Evolutionary conservation across 2,329 filamentous ascomycete genomes (phyloP), one percentile per base, ranked within the genome.

Genomic region (Aureobasidium sp.): DNA sequence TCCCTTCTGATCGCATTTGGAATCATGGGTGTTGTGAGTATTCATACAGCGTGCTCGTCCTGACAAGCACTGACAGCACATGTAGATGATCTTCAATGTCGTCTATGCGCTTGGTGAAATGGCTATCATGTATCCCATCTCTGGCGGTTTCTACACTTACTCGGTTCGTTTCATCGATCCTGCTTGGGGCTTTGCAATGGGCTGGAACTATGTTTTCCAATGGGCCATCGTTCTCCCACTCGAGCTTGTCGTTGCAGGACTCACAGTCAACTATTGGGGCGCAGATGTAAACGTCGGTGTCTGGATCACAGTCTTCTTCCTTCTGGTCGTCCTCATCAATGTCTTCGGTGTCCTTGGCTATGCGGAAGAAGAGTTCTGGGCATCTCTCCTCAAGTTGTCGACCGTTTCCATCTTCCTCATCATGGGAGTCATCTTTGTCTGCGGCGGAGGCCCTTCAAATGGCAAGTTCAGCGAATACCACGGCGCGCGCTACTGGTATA

Each of bases 161-260:
- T 94, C 92, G 20, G 96, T 91, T 36, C 85, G 93, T n/a, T 97
- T 97, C 70, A 76, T 97, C 27, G 91, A 97, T 71, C 93, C 92
- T 1, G 91, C 92, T 0, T 96, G 91, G 60, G 64, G 57, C 25
- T 60, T 65, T 29, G 57, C 55, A 61, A 65, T 58, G 55, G 41
- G 51, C 5, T 44, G 53, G 68, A 89, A 87, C 70, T 95, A 96
- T 73, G 90, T 89, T 4, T 74, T 96, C 67, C 89, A 95, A 75
- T 96, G 91, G 91, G 81, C 96, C 2, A 82, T 91, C 37, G 85
- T 92, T 0, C 75, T 96, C 42, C 91, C 91, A 0, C 80, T 96
- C 39, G 91, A 96, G 73, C 88, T 96, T 62, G 90, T 96, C 65
- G 89, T 91, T 1, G 91, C 91, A 2, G 88, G 90, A 4, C 85